These are phyloP conservation scores for Lathyrus sativus DNA, from an alignment of 306 rosid genomes.

Conservation along the genomic window DNA sequence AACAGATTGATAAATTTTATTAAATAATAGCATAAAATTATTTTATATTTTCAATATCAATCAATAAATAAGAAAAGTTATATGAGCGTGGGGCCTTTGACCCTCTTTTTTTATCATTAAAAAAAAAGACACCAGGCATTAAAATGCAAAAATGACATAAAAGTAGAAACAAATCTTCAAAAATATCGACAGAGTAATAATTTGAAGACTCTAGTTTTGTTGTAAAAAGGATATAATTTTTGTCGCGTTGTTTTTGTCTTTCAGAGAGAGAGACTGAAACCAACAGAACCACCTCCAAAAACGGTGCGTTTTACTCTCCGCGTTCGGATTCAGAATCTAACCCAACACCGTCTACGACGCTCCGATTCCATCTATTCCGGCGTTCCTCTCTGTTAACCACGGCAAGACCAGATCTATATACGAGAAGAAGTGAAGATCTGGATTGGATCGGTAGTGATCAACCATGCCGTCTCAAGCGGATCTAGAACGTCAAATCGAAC, in stretches of 20 bases:
- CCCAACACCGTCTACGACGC: slow-evolving; percentile 12
- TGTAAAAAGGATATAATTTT: too few species aligned
- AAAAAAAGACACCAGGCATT: too few species aligned
- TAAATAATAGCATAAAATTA: too few species aligned
- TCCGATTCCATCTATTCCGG: slow-evolving; percentile 12
- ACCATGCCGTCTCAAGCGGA: slow-evolving; percentile 66
- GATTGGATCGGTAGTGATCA: slow-evolving; percentile 28
- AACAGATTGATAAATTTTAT: too few species aligned
- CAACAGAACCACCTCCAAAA: slow-evolving; percentile 30
- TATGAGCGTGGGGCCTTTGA: too few species aligned
- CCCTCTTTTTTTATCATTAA: too few species aligned
- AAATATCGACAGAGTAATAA: too few species aligned
- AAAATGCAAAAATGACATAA: too few species aligned
- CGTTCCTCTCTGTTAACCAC: not conserved
- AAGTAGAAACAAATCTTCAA: too few species aligned
- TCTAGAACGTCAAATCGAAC: slow-evolving; percentile 73
- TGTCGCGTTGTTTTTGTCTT: not conserved
- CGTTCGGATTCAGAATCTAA: slow-evolving; percentile 11
- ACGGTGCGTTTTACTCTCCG: slow-evolving; percentile 38
- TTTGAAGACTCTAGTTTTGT: too few species aligned
- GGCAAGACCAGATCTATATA: slow-evolving; percentile 37
- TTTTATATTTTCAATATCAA: too few species aligned
- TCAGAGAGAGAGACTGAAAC: slow-evolving; percentile 35
- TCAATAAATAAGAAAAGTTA: too few species aligned
- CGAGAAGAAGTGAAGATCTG: slow-evolving; percentile 16